These are phyloP conservation scores for Microglena sp. DNA, from an alignment of 139 green algal genomes.

Conservation along the genomic window DNA sequence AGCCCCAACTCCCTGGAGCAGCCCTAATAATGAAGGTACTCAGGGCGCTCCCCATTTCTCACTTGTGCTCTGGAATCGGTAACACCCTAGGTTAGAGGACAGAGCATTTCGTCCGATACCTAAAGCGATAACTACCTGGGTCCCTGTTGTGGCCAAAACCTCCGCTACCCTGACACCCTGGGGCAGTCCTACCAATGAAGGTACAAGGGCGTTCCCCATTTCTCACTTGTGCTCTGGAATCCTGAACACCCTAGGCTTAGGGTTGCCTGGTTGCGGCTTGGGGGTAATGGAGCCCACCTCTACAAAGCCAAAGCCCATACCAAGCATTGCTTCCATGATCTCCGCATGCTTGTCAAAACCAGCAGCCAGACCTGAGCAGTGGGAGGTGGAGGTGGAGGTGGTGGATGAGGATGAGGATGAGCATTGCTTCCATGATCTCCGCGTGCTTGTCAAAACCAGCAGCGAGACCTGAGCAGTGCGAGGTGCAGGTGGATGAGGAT, in stretches of 20 bases:
- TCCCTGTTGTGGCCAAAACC: no score
- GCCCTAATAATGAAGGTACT: no score
- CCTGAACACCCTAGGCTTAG: slow-evolving; percentile 82
- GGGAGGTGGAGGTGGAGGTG: neutral
- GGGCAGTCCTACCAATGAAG: no score
- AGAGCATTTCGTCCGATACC: no score
- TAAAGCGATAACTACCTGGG: no score
- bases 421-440: neutral
- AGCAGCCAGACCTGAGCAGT: slow-evolving; percentile 71
- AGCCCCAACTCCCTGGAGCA: no score
- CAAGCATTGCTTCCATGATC: slow-evolving; percentile 62
- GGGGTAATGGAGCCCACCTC: slow-evolving; percentile 91
- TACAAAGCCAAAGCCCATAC: slow-evolving; percentile 89
- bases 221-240: slow-evolving; percentile 63
- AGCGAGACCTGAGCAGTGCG: neutral
- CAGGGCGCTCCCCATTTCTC: no score
- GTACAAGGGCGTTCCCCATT: no score
- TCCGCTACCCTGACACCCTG: no score
- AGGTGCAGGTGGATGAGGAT: neutral
- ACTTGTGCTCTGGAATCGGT: no score
- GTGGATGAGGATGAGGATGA: neutral
- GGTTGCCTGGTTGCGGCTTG: slow-evolving; percentile 86
- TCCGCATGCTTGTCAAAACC: slow-evolving; percentile 97
- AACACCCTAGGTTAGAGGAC: no score
- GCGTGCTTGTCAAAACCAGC: neutral